Evolutionary conservation across 176 grass and related monocot species (phyloP), one percentile per base, ranked within the genome.

Genomic region (Elaeis guineensis): DNA sequence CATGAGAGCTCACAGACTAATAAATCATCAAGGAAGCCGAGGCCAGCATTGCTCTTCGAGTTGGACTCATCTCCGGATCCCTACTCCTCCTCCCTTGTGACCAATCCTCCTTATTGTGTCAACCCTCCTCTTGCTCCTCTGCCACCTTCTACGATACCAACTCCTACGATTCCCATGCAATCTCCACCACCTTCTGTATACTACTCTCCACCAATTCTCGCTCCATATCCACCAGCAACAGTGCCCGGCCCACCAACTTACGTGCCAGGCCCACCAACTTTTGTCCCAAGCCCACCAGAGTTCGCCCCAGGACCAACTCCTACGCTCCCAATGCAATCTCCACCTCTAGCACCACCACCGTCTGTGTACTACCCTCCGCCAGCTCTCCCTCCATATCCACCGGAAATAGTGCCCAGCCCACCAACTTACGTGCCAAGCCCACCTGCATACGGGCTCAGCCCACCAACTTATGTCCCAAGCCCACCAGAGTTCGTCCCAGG

Each of bases 351-450:
- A 6, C 5, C 5, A 30, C 28, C 28, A 1, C 61, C 78, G 0
- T 19, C 35, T 9, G 53, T 49, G 0, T 39, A 39, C 17, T 61
- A 57, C 30, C 19, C 72, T 15, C 72, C 90, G 7, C 85, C 89
- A 4, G 62, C 51, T 2, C 70, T 89, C 63, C 72, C 74, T 54
- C 74, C 84, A 18, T 89, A 50, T 9, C 16, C 78, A 4, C 89
- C 89, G 0, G 17, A 21, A 3, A 29, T 52, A 9, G 55, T 14
- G 39, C 66, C 7, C 2, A 9, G 35, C 35, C 35, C 9, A 6
- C 72, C 72, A 21, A 53, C 69, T 35, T 62, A 67, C 19, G 54
- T 70, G 63, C 77, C 77, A 0, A 70, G 64, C 64, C 78, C 83
- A 19, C 59, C 12, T 30, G 26, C 0, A 28, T 24, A 0, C 59